Percentiles rank a stretch among this genome's conserved stretches.
These are phyloP conservation scores for Samsoniella hepiali DNA, from an alignment of 2,329 filamentous ascomycete species.

Conservation along the genomic window DNA sequence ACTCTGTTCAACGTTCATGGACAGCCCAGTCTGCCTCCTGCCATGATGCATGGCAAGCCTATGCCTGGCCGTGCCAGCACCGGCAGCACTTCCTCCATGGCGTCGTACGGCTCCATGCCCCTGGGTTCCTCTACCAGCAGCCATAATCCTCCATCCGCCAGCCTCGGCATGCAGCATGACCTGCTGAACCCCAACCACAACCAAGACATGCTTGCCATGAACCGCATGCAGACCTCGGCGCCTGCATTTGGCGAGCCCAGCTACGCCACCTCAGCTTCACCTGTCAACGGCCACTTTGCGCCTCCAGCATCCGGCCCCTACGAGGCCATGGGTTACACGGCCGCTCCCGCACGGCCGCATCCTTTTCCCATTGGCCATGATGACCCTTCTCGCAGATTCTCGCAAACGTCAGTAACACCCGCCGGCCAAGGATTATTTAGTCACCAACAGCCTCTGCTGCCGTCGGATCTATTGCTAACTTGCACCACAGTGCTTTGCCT, in stretches of 20 bases:
- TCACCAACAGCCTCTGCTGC: constrained; percentile 48
- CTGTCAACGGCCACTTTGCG: constrained; percentile 63
- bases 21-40: constrained; percentile 48
- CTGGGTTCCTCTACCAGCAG: constrained; percentile 73
- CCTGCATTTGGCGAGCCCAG: constrained; percentile 64
- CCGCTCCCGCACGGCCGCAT: constrained; percentile 56
- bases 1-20: constrained; percentile 59
- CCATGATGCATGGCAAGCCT: constrained; percentile 47
- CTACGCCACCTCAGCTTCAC: constrained; percentile 65
- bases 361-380: constrained; percentile 53
- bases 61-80: constrained; percentile 53
- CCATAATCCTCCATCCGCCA: constrained; percentile 58
- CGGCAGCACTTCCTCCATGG: constrained; percentile 57
- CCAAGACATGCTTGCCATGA: constrained; percentile 71
- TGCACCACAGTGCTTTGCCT: constrained; percentile 33
- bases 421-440: constrained; percentile 30
- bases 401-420: constrained; percentile 75
- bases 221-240: constrained; percentile 61
- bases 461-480: constrained; percentile 25
- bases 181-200: constrained; percentile 68
- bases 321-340: constrained; percentile 72
- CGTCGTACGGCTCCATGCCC: constrained; percentile 69
- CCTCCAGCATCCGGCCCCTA: constrained; percentile 65
- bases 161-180: constrained; percentile 34
- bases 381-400: constrained; percentile 64